Evolutionary conservation across 306 rosid species (phyloP).

Genomic region (Begonia fuchsioides): DNA sequence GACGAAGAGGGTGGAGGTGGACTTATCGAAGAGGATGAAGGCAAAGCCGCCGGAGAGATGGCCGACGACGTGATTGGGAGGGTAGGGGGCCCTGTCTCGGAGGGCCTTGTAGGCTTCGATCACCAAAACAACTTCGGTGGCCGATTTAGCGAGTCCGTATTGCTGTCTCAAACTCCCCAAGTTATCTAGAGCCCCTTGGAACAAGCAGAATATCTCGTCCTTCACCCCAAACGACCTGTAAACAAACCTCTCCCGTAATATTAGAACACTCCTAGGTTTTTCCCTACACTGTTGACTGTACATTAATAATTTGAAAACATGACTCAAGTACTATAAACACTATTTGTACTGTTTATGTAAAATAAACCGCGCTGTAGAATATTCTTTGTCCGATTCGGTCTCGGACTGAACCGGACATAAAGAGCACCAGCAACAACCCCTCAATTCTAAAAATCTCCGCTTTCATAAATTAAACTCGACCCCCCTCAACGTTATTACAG

Average conservation of each 20-base stretch:
- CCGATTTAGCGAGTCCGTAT: slow-evolving; percentile 69
- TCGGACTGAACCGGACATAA: too few species aligned
- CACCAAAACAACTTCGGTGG: slow-evolving; percentile 58
- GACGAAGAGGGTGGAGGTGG: slow-evolving; percentile 75
- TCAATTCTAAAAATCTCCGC: background rate
- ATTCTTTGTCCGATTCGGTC: too few species aligned
- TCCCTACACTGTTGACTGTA: too few species aligned
- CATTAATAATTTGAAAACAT: too few species aligned
- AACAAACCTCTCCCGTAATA: too few species aligned
- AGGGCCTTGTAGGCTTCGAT: slow-evolving; percentile 93
- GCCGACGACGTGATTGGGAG: slow-evolving; percentile 80
- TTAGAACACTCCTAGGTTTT: too few species aligned
- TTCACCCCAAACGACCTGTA: slow-evolving; percentile 85
- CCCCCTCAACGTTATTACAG: background rate
- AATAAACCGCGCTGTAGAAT: too few species aligned
- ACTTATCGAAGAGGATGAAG: slow-evolving; percentile 70
- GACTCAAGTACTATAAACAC: too few species aligned
- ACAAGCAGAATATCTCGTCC: slow-evolving; percentile 84
- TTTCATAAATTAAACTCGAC: background rate
- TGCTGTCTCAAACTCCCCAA: slow-evolving; percentile 82
- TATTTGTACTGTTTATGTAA: too few species aligned
- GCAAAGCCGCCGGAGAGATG: slow-evolving; percentile 76
- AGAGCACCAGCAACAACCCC: too few species aligned
- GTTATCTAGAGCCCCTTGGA: slow-evolving; percentile 80
- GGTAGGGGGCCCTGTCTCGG: slow-evolving; percentile 89